Conservation (phyloP, 2,329 filamentous ascomycete genomes). For the Arachnomyces sp. region DNA sequence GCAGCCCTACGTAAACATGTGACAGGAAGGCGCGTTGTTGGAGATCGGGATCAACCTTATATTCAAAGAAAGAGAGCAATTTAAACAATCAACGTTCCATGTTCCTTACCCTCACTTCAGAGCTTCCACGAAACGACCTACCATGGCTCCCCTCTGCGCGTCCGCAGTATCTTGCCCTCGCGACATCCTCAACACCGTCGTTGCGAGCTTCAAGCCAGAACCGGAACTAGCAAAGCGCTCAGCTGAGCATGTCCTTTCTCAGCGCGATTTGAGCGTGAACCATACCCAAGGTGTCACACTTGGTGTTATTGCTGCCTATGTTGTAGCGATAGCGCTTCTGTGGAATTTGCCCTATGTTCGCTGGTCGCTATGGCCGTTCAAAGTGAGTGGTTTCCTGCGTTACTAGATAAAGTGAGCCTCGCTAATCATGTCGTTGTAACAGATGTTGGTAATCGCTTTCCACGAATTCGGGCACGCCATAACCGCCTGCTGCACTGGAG, state of each 20-base stretch:
- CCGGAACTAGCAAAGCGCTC: background rate
- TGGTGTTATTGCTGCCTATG: constrained; percentile 62
- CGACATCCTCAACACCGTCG: too few relatives aligned
- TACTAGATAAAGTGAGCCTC: too few relatives aligned
- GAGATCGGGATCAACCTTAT: too few relatives aligned
- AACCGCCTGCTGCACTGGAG: constrained; percentile 62
- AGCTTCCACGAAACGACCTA: too few relatives aligned
- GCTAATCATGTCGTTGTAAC: background rate
- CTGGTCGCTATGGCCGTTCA: constrained; percentile 71
- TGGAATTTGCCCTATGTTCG: constrained; percentile 75
- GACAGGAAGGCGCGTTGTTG: too few relatives aligned
- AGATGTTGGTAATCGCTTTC: constrained; percentile 79
- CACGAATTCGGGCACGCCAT: constrained; percentile 73
- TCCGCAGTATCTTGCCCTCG: too few relatives aligned
- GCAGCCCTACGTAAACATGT: too few relatives aligned
- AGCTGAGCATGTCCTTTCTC: constrained; percentile 27
- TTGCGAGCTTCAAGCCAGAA: too few relatives aligned
- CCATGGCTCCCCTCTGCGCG: constrained; percentile 1
- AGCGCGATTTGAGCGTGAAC: constrained; percentile 52
- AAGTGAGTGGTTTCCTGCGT: constrained; percentile 40
- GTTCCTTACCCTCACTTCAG: too few relatives aligned
- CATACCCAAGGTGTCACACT: constrained; percentile 63
- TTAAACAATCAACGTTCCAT: too few relatives aligned
- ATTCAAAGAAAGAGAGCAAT: too few relatives aligned
- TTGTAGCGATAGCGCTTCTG: constrained; percentile 64